These are phyloP conservation scores for Boletus pseudopeckii DNA, from an alignment of 768 basidiomycete species.

Conservation along the genomic window DNA sequence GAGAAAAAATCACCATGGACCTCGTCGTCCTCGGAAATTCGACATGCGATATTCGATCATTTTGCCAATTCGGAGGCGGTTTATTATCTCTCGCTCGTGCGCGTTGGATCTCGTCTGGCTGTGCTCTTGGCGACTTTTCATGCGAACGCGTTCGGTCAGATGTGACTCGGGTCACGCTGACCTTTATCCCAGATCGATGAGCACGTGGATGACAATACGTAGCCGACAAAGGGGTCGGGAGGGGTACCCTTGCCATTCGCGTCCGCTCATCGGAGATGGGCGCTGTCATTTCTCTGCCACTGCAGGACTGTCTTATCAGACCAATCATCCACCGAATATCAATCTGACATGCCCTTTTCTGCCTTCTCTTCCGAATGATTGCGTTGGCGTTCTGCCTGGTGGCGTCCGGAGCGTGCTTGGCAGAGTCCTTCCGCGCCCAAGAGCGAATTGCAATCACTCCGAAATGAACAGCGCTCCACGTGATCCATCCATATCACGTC, in stretches of 20 bases:
- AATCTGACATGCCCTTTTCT: background rate
- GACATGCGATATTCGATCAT: conserved; percentile 5
- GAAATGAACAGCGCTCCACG: conserved; percentile 23
- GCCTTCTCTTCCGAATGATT: background rate
- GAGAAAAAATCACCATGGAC: background rate
- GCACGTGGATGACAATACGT: background rate
- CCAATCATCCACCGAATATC: conserved; percentile 1
- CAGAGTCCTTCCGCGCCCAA: background rate
- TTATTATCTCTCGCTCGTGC: background rate
- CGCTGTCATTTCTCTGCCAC: conserved; percentile 5
- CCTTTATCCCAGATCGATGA: background rate
- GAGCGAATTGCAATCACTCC: conserved; percentile 3
- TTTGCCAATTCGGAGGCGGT: conserved; percentile 7
- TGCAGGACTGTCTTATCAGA: conserved; percentile 7
- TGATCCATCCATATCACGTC: conserved; percentile 9
- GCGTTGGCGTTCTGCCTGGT: conserved; percentile 3
- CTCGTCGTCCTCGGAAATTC: conserved; percentile 26
- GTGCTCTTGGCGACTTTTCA: background rate
- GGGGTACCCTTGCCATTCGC: background rate
- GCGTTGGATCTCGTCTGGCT: background rate
- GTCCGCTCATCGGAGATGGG: conserved; percentile 8
- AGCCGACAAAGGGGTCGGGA: background rate
- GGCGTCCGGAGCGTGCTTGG: conserved; percentile 6
- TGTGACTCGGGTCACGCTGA: background rate
- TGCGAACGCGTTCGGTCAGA: background rate